Evolutionary conservation across 306 rosid genomes (phyloP), one percentile per base, ranked within the genome.

Genomic region (Aeschynomene evenia): DNA sequence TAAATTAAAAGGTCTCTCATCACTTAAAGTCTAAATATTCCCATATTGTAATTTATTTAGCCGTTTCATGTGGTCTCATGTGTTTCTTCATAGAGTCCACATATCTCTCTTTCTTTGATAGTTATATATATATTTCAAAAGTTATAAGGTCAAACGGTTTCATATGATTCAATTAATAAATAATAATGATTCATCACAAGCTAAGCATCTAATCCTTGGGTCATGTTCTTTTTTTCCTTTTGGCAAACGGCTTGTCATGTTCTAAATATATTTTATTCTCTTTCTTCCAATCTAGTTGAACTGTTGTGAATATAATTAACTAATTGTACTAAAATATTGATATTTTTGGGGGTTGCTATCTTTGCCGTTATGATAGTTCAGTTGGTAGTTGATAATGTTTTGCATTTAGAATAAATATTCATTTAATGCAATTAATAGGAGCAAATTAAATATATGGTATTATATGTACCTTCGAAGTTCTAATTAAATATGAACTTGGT

Each of bases 21-120:
- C 59, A 71, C 54, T 67, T 55, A 69, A 62, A 65, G 78, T 81
- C 70, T 12, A 72, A 71, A 73, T 75, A 80, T 80, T 78, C 77
- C 36, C 48, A 62, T 68, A n/a, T 36, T 58, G 54, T 45, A 52
- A 63, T 36, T 43, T 33, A 65, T 65, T 58, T 53, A 48, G 49
- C 15, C 71, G 10, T 63, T 84, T 72, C 96, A 89, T 84, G 91
- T 86, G 96, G 79, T 74, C 82, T 82, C 91, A 78, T 88, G 88
- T 86, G 85, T 84, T 86, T 73, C 87, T 74, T 36, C 81, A 5
- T 28, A 52, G 58, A 68, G 71, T 42, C 66, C 63, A 61, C 73
- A 15, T 72, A 53, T 74, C 68, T 63, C 66, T 66, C 22, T n/a
- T n/a, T 23, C 43, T 63, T 24, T 53, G 46, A 42, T 66, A 50